Evolutionary conservation across 2,329 filamentous ascomycete species (phyloP).

Genomic region (Aspergillus hiratsukae): DNA sequence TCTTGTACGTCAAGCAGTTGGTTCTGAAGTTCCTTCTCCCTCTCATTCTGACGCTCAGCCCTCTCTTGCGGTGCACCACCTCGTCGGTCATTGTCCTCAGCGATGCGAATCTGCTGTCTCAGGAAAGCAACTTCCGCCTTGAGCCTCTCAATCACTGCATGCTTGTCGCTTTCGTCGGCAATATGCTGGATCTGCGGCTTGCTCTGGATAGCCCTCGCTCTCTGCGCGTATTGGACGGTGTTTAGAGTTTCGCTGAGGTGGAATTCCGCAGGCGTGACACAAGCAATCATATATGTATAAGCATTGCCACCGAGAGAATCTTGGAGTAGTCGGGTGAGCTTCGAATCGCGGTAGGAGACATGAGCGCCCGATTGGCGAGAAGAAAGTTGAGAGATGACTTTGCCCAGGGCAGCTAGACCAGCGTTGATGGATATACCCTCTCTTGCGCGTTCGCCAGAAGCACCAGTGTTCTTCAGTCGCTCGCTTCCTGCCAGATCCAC

Average conservation of each 20-base stretch:
- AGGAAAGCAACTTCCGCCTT: slow-evolving; percentile 92
- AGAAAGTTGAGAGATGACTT: slow-evolving; percentile 96
- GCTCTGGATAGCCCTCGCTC: slow-evolving; percentile 92
- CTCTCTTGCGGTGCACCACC: slow-evolving; percentile 61
- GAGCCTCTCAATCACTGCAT: slow-evolving; percentile 85
- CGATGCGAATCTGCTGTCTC: slow-evolving; percentile 84
- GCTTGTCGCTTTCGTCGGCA: slow-evolving; percentile 85
- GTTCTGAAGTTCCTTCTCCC: slow-evolving; percentile 87
- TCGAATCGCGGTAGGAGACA: slow-evolving; percentile 97
- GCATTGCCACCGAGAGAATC: slow-evolving; percentile 95
- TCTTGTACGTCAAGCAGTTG: slow-evolving; percentile 90
- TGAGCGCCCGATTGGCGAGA: slow-evolving; percentile 82
- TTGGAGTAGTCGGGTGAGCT: slow-evolving; percentile 87
- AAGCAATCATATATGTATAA: slow-evolving; percentile 99
- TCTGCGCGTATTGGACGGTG: slow-evolving; percentile 94
- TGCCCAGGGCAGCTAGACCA: slow-evolving; percentile 87
- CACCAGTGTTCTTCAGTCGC: slow-evolving; percentile 92
- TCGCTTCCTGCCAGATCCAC: slow-evolving; percentile 97
- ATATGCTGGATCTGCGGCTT: slow-evolving; percentile 94
- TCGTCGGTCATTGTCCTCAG: slow-evolving; percentile 62
- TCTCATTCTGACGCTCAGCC: slow-evolving; percentile 72
- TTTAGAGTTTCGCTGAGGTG: slow-evolving; percentile 97
- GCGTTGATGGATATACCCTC: slow-evolving; percentile 99
- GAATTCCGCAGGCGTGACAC: slow-evolving; percentile 93
- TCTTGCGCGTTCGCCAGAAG: slow-evolving; percentile 86